These are phyloP conservation scores for Baudoinia panamericana DNA, from an alignment of 495 filamentous ascomycete genomes.

Conservation along the genomic window DNA sequence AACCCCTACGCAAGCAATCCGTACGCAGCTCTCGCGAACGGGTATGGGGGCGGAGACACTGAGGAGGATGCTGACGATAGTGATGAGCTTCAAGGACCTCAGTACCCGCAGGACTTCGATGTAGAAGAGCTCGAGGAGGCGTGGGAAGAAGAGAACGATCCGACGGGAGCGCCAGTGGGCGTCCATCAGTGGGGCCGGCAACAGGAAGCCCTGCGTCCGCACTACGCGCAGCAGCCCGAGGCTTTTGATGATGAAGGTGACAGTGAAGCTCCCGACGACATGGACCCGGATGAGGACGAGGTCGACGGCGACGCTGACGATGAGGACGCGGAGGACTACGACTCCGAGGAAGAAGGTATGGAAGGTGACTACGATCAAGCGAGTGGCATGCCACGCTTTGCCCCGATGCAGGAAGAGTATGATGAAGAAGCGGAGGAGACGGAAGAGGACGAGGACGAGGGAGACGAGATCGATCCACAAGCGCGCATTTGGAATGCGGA, in stretches of 20 bases:
- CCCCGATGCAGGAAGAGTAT: background rate
- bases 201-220: too few relatives aligned
- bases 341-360: conserved; percentile 10
- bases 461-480: conserved; percentile 1
- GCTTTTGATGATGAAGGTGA: too few relatives aligned
- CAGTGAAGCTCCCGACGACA: too few relatives aligned
- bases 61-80: conserved; percentile 3
- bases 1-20: background rate
- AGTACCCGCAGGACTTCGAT: too few relatives aligned
- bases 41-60: conserved; percentile 6
- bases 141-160: background rate
- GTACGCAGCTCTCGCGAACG: background rate
- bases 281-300: conserved; percentile 4
- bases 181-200: too few relatives aligned
- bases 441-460: conserved; percentile 9
- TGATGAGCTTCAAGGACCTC: too few relatives aligned
- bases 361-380: conserved; percentile 14
- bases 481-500: background rate
- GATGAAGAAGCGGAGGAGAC: conserved; percentile 17
- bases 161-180: too few relatives aligned
- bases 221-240: too few relatives aligned
- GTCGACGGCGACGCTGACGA: conserved; percentile 7
- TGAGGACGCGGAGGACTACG: conserved; percentile 6
- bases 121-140: conserved; percentile 3
- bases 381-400: conserved; percentile 7